Percentiles rank a stretch among this genome's conserved stretches.
Conservation (phyloP, 768 basidiomycete genomes). For the Lactarius sp. region DNA sequence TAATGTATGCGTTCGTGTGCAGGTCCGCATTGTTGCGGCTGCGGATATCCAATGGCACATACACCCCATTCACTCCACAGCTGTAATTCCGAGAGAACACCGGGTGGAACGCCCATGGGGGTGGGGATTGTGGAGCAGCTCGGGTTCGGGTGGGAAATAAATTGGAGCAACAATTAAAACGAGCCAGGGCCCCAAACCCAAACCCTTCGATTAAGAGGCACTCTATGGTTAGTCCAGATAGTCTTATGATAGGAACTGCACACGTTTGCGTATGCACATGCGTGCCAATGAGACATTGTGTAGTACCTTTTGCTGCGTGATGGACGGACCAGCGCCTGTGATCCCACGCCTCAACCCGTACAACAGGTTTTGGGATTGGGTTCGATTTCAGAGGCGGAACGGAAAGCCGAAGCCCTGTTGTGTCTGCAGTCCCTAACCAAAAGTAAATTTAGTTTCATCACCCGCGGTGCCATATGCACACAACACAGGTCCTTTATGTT, state of each 20-base stretch:
- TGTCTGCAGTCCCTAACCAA: no score
- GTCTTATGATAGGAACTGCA: no score
- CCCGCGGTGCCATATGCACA: neutral
- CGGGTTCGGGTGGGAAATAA: neutral
- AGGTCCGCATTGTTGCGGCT: neutral
- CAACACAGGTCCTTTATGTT: neutral
- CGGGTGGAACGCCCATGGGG: neutral
- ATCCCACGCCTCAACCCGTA: neutral
- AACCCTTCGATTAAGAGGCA: neutral
- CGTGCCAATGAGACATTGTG: neutral
- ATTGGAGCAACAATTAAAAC: neutral
- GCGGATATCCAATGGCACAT: neutral
- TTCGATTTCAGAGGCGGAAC: neutral
- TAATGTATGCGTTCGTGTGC: neutral
- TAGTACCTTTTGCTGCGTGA: no score
- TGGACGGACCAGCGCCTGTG: neutral
- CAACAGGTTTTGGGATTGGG: neutral
- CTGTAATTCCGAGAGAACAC: neutral
- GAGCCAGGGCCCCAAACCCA: neutral
- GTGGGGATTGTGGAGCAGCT: no score
- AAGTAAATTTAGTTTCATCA: neutral
- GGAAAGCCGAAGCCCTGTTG: neutral
- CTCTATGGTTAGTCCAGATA: no score
- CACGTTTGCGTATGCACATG: no score
- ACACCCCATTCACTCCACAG: neutral